These are phyloP conservation scores for Ogataea sp. DNA, from an alignment of 805 yeast genomes.

Conservation along the genomic window DNA sequence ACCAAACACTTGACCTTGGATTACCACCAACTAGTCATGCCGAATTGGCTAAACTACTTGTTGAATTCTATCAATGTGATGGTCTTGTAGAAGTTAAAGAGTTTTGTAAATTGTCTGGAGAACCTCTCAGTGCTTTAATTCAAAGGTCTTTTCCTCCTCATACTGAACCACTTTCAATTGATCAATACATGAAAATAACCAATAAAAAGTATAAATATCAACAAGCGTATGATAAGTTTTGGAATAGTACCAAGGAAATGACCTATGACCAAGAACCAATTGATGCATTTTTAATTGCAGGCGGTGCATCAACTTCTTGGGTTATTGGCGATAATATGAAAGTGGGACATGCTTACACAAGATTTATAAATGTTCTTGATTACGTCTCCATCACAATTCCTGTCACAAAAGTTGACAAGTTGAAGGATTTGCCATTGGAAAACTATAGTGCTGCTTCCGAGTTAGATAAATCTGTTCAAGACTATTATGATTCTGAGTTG, in stretches of 20 bases:
- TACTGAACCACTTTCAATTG: slow-evolving; percentile 9
- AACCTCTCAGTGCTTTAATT: slow-evolving; percentile 15
- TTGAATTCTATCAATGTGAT: slow-evolving; percentile 17
- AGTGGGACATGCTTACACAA: slow-evolving; percentile 44
- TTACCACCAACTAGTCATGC: slow-evolving; percentile 19
- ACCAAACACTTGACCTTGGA: slow-evolving; percentile 33
- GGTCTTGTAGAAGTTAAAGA: slow-evolving; percentile 17
- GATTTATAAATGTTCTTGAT: slow-evolving; percentile 46
- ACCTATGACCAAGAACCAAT: slow-evolving; percentile 31
- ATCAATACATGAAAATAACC: slow-evolving; percentile 9
- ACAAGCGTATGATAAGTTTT: slow-evolving; percentile 29
- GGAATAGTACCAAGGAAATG: slow-evolving; percentile 22
- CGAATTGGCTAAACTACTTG: slow-evolving; percentile 17
- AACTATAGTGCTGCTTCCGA: slow-evolving; percentile 21
- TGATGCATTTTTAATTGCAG: slow-evolving; percentile 43
- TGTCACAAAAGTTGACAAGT: slow-evolving; percentile 29
- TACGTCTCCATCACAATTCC: slow-evolving; percentile 40
- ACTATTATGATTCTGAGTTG: slow-evolving; percentile 37
- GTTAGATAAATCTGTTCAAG: slow-evolving; percentile 30
- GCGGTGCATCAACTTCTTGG: slow-evolving; percentile 33
- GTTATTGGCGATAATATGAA: slow-evolving; percentile 29
- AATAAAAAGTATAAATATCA: slow-evolving; percentile 26
- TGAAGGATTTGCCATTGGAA: slow-evolving; percentile 16
- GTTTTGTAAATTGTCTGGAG: slow-evolving; percentile 20
- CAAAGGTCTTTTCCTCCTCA: slow-evolving; percentile 10